A percentile compares a stretch with the other conserved stretches of the same genome.
Conservation (phyloP, 2,329 filamentous ascomycete species). For the Aspergillus tanneri region DNA sequence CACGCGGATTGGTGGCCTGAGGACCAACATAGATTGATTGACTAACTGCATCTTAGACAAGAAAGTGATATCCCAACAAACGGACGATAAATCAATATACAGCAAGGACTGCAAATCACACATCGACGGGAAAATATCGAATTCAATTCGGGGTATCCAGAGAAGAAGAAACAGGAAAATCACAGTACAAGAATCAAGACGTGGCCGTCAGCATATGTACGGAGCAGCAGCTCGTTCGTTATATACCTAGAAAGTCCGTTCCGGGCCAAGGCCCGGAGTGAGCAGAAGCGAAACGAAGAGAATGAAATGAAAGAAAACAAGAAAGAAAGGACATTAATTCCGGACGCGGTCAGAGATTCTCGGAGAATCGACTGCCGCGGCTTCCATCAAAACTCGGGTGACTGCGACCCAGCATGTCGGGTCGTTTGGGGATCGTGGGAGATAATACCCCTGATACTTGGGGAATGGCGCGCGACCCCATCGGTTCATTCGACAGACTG, state of each 20-base stretch:
- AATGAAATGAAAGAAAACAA: too few species aligned
- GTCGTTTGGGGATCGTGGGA: conserved; percentile 28
- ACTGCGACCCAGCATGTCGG: conserved; percentile 45
- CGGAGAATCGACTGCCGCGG: conserved; percentile 47
- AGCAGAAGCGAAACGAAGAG: conserved; percentile 11
- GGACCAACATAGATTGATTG: too few species aligned
- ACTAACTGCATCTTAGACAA: too few species aligned
- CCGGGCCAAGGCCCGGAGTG: not conserved
- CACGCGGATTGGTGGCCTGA: too few species aligned
- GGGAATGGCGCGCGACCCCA: conserved; percentile 25
- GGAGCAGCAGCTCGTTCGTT: conserved; percentile 20
- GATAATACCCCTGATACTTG: conserved; percentile 28
- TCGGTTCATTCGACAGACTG: conserved; percentile 24
- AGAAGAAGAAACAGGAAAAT: conserved; percentile 9
- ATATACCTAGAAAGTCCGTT: conserved; percentile 8
- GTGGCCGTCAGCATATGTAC: conserved; percentile 10
- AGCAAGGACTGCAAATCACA: conserved; percentile 1
- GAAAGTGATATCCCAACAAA: too few species aligned
- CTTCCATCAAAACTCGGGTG: conserved; percentile 46
- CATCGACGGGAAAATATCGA: conserved; percentile 8
- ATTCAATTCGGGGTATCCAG: conserved; percentile 12
- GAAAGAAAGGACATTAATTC: too few species aligned
- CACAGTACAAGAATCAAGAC: conserved; percentile 11
- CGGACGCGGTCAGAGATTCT: conserved; percentile 37
- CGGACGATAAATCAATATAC: conserved; percentile 1